These are phyloP conservation scores for Stagonosporopsis vannaccii DNA, from an alignment of 2,329 filamentous ascomycete genomes.

Conservation along the genomic window DNA sequence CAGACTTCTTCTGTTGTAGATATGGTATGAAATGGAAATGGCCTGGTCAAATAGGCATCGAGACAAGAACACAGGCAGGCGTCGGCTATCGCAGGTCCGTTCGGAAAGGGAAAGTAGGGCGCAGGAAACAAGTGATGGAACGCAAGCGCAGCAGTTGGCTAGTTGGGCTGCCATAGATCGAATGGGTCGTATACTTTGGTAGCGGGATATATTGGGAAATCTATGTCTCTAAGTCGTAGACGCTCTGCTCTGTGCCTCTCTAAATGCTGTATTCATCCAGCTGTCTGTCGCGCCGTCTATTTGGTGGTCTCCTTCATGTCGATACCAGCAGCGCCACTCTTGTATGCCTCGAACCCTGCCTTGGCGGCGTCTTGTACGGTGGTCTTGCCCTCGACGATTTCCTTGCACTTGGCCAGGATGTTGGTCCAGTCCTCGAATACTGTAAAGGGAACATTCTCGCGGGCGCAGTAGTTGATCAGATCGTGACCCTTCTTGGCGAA, in stretches of 20 bases:
- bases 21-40: too few species aligned
- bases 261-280: background rate
- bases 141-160: too few species aligned
- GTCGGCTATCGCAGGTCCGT: too few species aligned
- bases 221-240: conserved; percentile 13
- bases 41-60: too few species aligned
- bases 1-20: too few species aligned
- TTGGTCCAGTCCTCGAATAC: conserved; percentile 84
- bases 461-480: conserved; percentile 85
- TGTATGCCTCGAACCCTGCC: conserved; percentile 57
- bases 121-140: too few species aligned
- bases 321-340: conserved; percentile 53
- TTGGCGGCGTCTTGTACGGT: conserved; percentile 74
- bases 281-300: conserved; percentile 12
- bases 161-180: too few species aligned
- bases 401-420: conserved; percentile 78
- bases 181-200: too few species aligned
- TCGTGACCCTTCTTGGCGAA: conserved; percentile 94
- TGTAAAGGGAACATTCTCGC: conserved; percentile 84
- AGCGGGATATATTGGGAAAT: background rate
- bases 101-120: too few species aligned
- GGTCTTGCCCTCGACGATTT: conserved; percentile 74
- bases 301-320: conserved; percentile 24
- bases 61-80: too few species aligned
- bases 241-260: background rate